phyloP scores from a whole-genome alignment of 306 rosid genomes.

The Comarum palustre region DNA sequence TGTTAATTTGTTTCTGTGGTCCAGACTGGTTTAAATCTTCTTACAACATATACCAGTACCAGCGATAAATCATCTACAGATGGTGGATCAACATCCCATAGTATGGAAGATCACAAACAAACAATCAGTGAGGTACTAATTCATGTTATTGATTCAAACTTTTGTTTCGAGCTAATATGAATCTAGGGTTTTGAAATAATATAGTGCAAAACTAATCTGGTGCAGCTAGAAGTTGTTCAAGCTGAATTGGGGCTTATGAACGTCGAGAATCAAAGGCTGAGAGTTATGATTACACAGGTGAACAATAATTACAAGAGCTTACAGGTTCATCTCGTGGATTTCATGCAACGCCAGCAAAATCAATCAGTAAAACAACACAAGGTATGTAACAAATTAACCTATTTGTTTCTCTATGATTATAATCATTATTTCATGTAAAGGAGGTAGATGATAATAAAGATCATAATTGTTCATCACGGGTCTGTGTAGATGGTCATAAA shows the following conservation, averaged over 20 bases:
- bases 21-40: constrained; percentile 65
- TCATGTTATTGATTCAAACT: neutral
- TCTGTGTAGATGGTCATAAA: constrained; percentile 25
- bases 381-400: constrained; percentile 6
- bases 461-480: neutral
- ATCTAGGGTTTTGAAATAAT: constrained; percentile 3
- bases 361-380: constrained; percentile 12
- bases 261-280: constrained; percentile 47
- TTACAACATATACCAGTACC: constrained; percentile 30
- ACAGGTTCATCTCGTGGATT: constrained; percentile 30
- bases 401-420: neutral
- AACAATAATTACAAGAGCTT: constrained; percentile 40
- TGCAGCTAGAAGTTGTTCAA: constrained; percentile 35
- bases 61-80: constrained; percentile 33
- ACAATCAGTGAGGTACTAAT: constrained; percentile 20
- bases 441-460: neutral
- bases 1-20: neutral
- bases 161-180: neutral
- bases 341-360: constrained; percentile 28
- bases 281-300: constrained; percentile 40
- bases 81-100: constrained; percentile 32
- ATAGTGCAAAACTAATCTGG: neutral
- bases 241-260: constrained; percentile 46
- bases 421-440: neutral
- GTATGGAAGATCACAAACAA: constrained; percentile 30